phyloP scores from a whole-genome alignment of 2,329 filamentous ascomycete species.

The Lachnellula occidentalis region DNA sequence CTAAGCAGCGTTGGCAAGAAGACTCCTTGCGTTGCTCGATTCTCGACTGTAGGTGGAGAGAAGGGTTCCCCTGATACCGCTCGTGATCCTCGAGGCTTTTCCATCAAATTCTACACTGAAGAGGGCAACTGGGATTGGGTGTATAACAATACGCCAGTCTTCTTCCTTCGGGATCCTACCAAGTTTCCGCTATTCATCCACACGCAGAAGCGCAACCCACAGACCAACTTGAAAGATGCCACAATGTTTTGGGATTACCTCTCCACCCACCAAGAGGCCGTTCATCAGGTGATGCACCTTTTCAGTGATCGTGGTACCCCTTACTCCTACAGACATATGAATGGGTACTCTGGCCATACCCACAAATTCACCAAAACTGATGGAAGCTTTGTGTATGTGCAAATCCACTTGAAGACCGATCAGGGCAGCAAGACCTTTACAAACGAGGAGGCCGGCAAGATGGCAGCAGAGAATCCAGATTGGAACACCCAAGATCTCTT shows the following conservation, averaged over 20 bases:
- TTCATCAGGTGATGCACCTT: slow-evolving; percentile 60
- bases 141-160: slow-evolving; percentile 71
- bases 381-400: slow-evolving; percentile 60
- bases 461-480: slow-evolving; percentile 55
- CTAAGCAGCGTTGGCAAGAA: slow-evolving; percentile 59
- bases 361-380: slow-evolving; percentile 62
- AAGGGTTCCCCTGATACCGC: slow-evolving; percentile 63
- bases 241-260: slow-evolving; percentile 43
- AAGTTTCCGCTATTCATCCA: slow-evolving; percentile 75
- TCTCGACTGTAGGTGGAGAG: slow-evolving; percentile 68
- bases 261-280: slow-evolving; percentile 54
- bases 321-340: slow-evolving; percentile 60
- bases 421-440: slow-evolving; percentile 57
- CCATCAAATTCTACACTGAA: slow-evolving; percentile 66
- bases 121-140: slow-evolving; percentile 71
- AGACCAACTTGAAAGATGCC: slow-evolving; percentile 64
- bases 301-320: slow-evolving; percentile 63
- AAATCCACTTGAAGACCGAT: slow-evolving; percentile 59
- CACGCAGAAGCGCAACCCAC: slow-evolving; percentile 70
- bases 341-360: slow-evolving; percentile 63
- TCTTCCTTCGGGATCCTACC: slow-evolving; percentile 69
- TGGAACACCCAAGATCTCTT: slow-evolving; percentile 59
- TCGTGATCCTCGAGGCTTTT: slow-evolving; percentile 62
- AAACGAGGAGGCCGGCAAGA: slow-evolving; percentile 48
- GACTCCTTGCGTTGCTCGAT: slow-evolving; percentile 60